Percentiles rank a stretch among this genome's conserved stretches.
Evolutionary conservation across 768 basidiomycete genomes (phyloP).

Genomic region (Amanita thiersii): DNA sequence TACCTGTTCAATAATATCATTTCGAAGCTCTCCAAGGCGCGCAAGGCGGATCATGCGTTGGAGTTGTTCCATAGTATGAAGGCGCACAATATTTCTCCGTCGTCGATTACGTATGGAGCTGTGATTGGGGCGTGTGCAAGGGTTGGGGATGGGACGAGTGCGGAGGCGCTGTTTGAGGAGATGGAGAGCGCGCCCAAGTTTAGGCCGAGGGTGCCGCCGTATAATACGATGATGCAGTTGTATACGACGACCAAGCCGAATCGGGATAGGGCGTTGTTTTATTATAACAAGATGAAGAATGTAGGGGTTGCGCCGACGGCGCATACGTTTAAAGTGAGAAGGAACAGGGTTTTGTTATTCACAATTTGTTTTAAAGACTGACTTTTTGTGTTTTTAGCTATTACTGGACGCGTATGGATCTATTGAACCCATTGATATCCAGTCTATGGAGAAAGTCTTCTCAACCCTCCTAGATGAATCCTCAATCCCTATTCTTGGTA

Average conservation of each 20-base stretch:
- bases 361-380: constrained; percentile 5
- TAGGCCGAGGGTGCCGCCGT: constrained; percentile 87
- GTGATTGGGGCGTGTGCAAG: constrained; percentile 91
- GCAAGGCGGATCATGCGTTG: constrained; percentile 86
- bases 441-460: constrained; percentile 67
- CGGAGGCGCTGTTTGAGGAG: constrained; percentile 78
- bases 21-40: constrained; percentile 88
- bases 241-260: constrained; percentile 89
- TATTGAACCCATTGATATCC: constrained; percentile 74
- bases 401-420: constrained; percentile 85
- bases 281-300: constrained; percentile 55
- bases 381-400: constrained; percentile 38
- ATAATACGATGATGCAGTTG: constrained; percentile 98
- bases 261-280: constrained; percentile 66
- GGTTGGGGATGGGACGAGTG: constrained; percentile 79
- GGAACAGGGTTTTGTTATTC: not conserved
- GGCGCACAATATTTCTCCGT: constrained; percentile 46
- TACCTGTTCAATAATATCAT: constrained; percentile 98
- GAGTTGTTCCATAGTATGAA: constrained; percentile 89
- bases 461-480: constrained; percentile 39
- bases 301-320: constrained; percentile 67
- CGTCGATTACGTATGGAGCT: constrained; percentile 91
- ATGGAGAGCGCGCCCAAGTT: constrained; percentile 72
- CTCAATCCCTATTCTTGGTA: constrained; percentile 33
- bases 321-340: constrained; percentile 86